Percentiles rank a stretch among this genome's conserved stretches.
Conservation (phyloP, 1,284 basidiomycete species). For the Athelia psychrophila region DNA sequence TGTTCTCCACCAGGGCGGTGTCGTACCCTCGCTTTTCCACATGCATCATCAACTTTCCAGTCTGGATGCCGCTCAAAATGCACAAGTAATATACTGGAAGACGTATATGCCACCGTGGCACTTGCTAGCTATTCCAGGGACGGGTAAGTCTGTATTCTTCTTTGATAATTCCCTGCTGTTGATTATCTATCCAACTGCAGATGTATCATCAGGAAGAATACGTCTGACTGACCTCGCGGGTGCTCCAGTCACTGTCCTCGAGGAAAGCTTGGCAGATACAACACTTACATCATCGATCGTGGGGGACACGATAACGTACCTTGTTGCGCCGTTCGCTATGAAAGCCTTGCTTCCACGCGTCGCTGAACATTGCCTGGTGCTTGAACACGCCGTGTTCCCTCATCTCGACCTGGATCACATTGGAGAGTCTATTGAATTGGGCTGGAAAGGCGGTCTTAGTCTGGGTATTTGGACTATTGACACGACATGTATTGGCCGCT, state of each 20-base stretch:
- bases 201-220: conserved; percentile 12
- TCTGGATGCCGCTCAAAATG: conserved; percentile 1
- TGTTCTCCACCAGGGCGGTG: conserved; percentile 37
- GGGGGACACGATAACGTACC: conserved; percentile 11
- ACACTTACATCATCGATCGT: not conserved
- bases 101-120: conserved; percentile 38
- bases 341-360: conserved; percentile 11
- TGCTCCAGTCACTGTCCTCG: conserved; percentile 8
- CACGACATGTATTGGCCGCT: conserved; percentile 7
- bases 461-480: conserved; percentile 29
- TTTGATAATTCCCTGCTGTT: not conserved
- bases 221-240: conserved; percentile 26
- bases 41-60: conserved; percentile 23
- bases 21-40: conserved; percentile 35
- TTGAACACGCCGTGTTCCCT: conserved; percentile 24
- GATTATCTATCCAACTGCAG: conserved; percentile 11
- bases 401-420: conserved; percentile 39
- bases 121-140: conserved; percentile 25
- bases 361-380: conserved; percentile 17
- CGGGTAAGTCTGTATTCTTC: conserved; percentile 14
- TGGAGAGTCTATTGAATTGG: conserved; percentile 25
- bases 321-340: conserved; percentile 30
- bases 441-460: conserved; percentile 25
- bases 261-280: conserved; percentile 17
- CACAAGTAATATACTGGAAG: conserved; percentile 36